Base-by-base conservation (phyloP, 2,329 filamentous ascomycete genomes). In the Clarireedia homoeocarpa region DNA sequence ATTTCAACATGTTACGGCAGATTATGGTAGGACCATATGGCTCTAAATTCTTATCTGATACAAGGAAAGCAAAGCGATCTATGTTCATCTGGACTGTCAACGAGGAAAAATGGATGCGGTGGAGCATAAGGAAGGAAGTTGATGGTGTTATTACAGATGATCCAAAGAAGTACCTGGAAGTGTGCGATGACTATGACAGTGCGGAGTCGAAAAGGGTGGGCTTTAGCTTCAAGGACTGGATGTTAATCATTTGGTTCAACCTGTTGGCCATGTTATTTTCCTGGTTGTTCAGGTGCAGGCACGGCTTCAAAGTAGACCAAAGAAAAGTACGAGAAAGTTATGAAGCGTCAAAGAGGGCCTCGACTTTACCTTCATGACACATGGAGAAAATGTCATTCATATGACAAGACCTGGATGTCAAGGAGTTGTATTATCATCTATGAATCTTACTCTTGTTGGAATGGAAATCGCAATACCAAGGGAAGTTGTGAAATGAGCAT, bases 1-100 rank as follows among this genome's bases (percentile, higher is more conserved):
- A 83, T 56, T 91, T 95, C 76, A 96, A 91, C 74, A 80, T 96
- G 70, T 73, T 88, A 48, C 83, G 88, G 59, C 77, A 78, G 56
- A 73, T 82, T 20, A 77, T 96, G 51, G 79, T 89, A 57, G 83
- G 86, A 1, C 84, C 84, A 0, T 74, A 82, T 38, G 91, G 91
- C 6, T 68, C 70, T 9, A 72, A 74, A 10, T 94, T 96, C 72
- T 71, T 91, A 15, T 74, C 75, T 12, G 79, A 85, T 54, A 80
- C 82, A 26, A 77, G 78, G 58, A 69, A 73, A 48, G 73, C 75
- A 1, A 73, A 76, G 15, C 78, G 86, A 23, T 78, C 80, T 4
- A 74, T 96, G 4, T 85, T 86, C 64, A 80, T 83, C 0, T 97
- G 92, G 92, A 96, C 91, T 0, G 88, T 96, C 51, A 96, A 97